Evolutionary conservation across 1,284 basidiomycete species (phyloP), one percentile per base, ranked within the genome.

Genomic region (Fomitopsis pinicola): DNA sequence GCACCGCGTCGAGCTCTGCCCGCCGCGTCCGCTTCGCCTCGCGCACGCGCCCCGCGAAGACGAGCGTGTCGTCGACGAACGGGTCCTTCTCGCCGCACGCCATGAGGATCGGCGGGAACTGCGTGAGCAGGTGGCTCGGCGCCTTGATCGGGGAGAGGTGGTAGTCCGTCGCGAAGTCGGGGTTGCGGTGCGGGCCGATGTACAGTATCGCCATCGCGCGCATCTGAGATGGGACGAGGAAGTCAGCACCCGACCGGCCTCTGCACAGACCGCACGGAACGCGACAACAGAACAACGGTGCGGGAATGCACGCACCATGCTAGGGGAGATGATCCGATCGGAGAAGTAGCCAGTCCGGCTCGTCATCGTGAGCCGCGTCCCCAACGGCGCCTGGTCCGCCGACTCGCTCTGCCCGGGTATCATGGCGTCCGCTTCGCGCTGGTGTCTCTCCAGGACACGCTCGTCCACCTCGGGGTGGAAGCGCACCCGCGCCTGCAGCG

Each of bases 201-300:
- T 98, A 98, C 61, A 98, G 80, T 68, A 98, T 96, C 1, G 96
- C 95, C 96, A 98, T 98, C 0, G 96, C 95, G 46, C 97, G 91
- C 92, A 98, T 97, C 95, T 97, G 67, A 46, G 54, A 22, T 36
- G 50, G 45, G 22, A 8, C 30, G 8, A 33, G 30, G 30, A 33
- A 22, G 40, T 35, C 26, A 22, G 26, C 19, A 33, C 40, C 58
- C 33, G 30, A 8, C 8, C 30, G 30, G 30, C 50, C 59, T 19
- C 40, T 22, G 28, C 45, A 36, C 14, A 48, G 35, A 46, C 40
- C 19, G 28, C 45, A 36, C 14, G 40, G 35, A 46, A 40, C 19
- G 22, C 15, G n/a, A 35, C 33, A 50, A 45, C 26, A 59, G 38
- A 33, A 44, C 58, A 62, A 62, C 62, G 65, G 64, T 5, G 30